A percentile compares a stretch with the other conserved stretches of the same genome.
Evolutionary conservation across 345 rosid species (phyloP).

Genomic region (Balakata baccata): DNA sequence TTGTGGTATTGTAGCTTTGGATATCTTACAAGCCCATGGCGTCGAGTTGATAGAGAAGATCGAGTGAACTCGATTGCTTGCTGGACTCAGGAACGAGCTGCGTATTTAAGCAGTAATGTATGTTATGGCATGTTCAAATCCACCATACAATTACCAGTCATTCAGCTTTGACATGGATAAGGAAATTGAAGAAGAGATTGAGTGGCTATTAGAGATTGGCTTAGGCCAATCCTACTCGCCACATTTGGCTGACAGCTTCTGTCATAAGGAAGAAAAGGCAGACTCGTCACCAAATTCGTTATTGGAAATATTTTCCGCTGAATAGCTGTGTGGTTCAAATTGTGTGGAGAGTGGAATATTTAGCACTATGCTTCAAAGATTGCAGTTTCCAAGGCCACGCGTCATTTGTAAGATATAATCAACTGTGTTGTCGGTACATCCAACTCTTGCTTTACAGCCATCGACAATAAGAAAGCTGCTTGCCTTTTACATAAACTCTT

Average conservation of each 20-base stretch:
- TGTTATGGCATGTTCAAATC: not conserved
- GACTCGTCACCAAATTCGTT: not conserved
- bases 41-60: conserved; percentile 67
- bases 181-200: not conserved
- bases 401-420: not conserved
- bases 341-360: not conserved
- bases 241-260: not conserved
- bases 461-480: not conserved
- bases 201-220: not conserved
- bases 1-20: conserved; percentile 58
- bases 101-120: too few species aligned
- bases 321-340: not conserved
- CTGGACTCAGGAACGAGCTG: not conserved
- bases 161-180: not conserved
- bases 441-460: not conserved
- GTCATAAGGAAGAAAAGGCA: conserved; percentile 6
- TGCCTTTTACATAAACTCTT: not conserved
- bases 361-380: not conserved
- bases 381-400: not conserved
- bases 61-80: conserved; percentile 25
- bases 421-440: not conserved
- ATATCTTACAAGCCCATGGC: conserved; percentile 68
- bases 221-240: not conserved
- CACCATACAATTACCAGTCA: not conserved
- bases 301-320: not conserved